Evolutionary conservation across 2,329 filamentous ascomycete genomes (phyloP), one percentile per base, ranked within the genome.

Genomic region (Fusarium metavorans): DNA sequence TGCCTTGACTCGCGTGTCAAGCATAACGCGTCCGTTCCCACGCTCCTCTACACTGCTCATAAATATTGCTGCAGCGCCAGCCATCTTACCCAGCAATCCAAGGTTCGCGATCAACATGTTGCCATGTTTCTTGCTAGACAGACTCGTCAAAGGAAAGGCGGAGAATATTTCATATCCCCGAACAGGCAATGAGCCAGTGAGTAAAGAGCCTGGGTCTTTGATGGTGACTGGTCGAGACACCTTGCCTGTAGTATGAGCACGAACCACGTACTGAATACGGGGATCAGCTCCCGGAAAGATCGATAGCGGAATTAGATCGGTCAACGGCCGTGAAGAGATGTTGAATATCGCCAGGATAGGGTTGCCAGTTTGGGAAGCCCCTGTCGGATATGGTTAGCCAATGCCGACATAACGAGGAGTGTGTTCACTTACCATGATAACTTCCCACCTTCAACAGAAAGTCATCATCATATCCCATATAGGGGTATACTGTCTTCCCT

Each of bases 281-380:
- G 81, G 75, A 34, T 91, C 58, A 0, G 93, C 88, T 3, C 95
- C 95, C 0, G 94, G 92, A 79, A 98, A 97, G 54, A 90, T 88
- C 1, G 86, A 86, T 2, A 98, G 84, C 0, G 91, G 88, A 30
- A 98, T 84, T 20, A 98, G 83, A 73, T 96, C 94, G 1, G 89
- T 89, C 16, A 94, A 80, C 3, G 88, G 83, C 1, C 87, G 85
- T 5, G 88, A 84, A 2, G 90, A 91, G 67, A 95, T 89, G 77
- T 98, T 98, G 86, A 98, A 98, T 4, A 97, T 82, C 0, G 93
- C 95, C 2, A 98, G 82, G 13, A 98, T 92, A 1, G 93, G 91
- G 3, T 92, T 93, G 8, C 95, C 95, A 0, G 90, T 93, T 14
- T 85, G 88, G 3, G 87, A 87, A 23, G 83, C 77, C n/a, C 88